Evolutionary conservation across 2,329 filamentous ascomycete species (phyloP).

Genomic region (Fusarium domesticum): DNA sequence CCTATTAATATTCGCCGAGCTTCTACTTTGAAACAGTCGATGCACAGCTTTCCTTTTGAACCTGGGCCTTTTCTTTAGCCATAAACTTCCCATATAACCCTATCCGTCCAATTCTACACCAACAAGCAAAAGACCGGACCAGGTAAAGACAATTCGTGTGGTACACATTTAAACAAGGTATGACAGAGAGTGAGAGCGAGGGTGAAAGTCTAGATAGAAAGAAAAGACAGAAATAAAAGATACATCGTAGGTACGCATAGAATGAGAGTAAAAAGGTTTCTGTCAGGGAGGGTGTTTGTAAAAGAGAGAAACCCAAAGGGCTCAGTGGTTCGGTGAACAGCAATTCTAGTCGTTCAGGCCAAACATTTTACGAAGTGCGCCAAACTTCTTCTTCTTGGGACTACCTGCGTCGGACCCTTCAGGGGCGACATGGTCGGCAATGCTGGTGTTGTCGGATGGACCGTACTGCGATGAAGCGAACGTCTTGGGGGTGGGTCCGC

Average conservation of each 20-base stretch:
- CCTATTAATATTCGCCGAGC: not conserved
- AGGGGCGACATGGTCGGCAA: slow-evolving; percentile 2
- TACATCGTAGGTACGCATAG: not conserved
- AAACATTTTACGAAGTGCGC: slow-evolving; percentile 63
- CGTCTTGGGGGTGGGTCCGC: slow-evolving; percentile 22
- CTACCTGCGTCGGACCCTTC: slow-evolving; percentile 12
- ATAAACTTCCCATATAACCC: not conserved
- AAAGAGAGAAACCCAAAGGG: not conserved
- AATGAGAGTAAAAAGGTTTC: too few species aligned
- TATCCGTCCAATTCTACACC: not conserved
- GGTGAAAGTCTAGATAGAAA: not conserved
- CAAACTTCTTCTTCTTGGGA: slow-evolving; percentile 64
- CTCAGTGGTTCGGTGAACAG: slow-evolving; percentile 1
- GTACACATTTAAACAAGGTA: not conserved
- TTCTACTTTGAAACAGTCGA: too few species aligned
- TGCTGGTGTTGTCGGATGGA: slow-evolving; percentile 8
- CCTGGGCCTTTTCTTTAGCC: not conserved
- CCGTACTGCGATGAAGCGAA: slow-evolving; percentile 21
- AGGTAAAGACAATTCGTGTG: not conserved
- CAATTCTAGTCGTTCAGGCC: slow-evolving; percentile 46
- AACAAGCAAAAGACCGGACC: not conserved
- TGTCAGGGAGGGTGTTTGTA: not conserved
- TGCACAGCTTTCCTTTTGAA: not conserved
- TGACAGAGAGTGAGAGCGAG: not conserved
- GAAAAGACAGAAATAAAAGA: not conserved